Evolutionary conservation across 257 asterid species (phyloP), one percentile per base, ranked within the genome.

Genomic region (Thymus quinquecostatus): DNA sequence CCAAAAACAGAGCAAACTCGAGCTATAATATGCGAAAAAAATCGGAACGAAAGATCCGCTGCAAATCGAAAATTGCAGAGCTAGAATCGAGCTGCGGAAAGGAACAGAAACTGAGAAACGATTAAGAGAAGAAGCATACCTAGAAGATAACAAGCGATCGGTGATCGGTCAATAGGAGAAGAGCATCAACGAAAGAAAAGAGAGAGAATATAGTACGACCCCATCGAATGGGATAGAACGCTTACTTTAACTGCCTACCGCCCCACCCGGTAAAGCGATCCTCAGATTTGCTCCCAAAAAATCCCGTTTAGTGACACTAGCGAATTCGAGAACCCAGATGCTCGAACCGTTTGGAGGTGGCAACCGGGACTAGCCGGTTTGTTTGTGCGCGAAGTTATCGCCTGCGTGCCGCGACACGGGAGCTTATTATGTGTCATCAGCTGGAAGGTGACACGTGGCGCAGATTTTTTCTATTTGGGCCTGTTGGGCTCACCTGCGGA

Each of bases 141-240:
- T 78, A 40, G 81, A 70, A 66, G 91, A 84, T 80, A 80, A 81
- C 82, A 80, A 73, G 75, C 73, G 84, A 80, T 86, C 78, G 89
- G 87, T 72, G 85, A 82, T 81, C 83, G 66, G 72, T 71, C 50
- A 73, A 74, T 65, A 57, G 54, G 69, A 81, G 78, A 36, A 40
- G 71, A 82, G 73, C 32, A 80, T 55, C 44, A 49, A 68, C 73
- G 81, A 69, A 60, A 64, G 49, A 30, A 60, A 60, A 64, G 49
- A 30, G 57, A 67, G 44, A 78, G 73, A 62, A 45, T 64, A 30
- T 38, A 67, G 73, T 50, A 55, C 53, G 57, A 68, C 5, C 77
- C 64, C 55, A 68, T 55, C 58, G 69, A 66, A 14, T 14, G 75
- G 36, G 78, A 66, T 12, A 64, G 68, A 72, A 79, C 63, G 80